Conservation (phyloP, 2,329 filamentous ascomycete genomes). For the Penicillium sp. region DNA sequence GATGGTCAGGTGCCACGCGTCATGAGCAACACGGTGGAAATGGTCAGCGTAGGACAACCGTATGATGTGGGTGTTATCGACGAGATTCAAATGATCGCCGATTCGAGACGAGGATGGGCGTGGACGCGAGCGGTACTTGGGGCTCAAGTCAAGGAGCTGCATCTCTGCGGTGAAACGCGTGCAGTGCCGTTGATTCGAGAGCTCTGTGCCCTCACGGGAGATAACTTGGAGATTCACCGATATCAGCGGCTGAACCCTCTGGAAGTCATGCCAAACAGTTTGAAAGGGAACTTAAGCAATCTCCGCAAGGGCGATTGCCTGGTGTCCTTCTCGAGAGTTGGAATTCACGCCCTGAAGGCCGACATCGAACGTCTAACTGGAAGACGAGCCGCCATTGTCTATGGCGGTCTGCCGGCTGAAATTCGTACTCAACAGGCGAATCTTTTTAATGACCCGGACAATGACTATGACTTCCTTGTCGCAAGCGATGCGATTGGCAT, state of each 20-base stretch:
- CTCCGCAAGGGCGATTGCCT: constrained; percentile 87
- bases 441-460: constrained; percentile 90
- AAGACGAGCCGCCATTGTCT: constrained; percentile 82
- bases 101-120: constrained; percentile 75
- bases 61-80: constrained; percentile 94
- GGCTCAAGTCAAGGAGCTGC: constrained; percentile 78
- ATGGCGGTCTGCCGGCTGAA: constrained; percentile 85
- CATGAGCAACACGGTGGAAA: constrained; percentile 89
- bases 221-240: constrained; percentile 71
- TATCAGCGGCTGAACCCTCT: constrained; percentile 82
- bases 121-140: constrained; percentile 92
- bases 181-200: constrained; percentile 72
- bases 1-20: constrained; percentile 52
- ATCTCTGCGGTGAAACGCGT: constrained; percentile 86
- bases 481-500: constrained; percentile 96
- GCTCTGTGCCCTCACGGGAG: constrained; percentile 72
- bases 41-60: constrained; percentile 57
- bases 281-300: constrained; percentile 59
- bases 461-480: constrained; percentile 90
- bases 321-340: constrained; percentile 76
- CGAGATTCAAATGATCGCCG: constrained; percentile 96
- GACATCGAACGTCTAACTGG: constrained; percentile 72
- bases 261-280: constrained; percentile 57
- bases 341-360: constrained; percentile 72
- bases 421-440: constrained; percentile 85